phyloP scores from a whole-genome alignment of 352 stramenopile genomes.

The Phytophthora cryptogea region DNA sequence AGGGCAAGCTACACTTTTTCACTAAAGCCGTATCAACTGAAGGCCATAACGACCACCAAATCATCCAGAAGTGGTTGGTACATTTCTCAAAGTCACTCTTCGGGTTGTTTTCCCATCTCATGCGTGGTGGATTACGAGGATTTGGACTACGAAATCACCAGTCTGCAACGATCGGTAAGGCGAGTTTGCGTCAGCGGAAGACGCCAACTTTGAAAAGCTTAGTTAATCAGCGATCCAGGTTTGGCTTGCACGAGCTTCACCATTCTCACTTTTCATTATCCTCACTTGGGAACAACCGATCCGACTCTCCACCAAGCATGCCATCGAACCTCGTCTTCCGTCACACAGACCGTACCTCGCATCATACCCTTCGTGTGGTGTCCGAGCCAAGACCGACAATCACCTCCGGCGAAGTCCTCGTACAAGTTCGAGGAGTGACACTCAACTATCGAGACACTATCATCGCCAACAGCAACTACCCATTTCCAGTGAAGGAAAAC shows the following conservation, averaged over 20 bases:
- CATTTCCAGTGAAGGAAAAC: constrained; percentile 16
- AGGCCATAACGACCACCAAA: no score
- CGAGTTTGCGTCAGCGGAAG: background rate
- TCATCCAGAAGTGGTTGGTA: no score
- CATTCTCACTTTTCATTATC: constrained; percentile 13
- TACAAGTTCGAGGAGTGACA: constrained; percentile 27
- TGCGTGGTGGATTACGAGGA: no score
- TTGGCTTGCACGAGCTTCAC: background rate
- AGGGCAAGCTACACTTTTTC: no score
- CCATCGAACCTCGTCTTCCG: constrained; percentile 19
- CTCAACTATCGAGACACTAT: constrained; percentile 27
- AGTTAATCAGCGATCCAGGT: background rate
- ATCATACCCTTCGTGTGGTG: constrained; percentile 13
- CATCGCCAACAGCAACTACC: constrained; percentile 15
- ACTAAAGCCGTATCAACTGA: no score
- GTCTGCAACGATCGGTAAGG: no score
- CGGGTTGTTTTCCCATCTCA: no score
- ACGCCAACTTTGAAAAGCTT: background rate
- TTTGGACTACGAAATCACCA: no score
- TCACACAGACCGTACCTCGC: constrained; percentile 24
- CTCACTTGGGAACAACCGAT: background rate
- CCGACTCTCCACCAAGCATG: background rate
- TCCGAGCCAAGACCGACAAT: constrained; percentile 12
- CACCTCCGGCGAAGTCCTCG: constrained; percentile 18
- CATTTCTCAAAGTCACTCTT: no score